phyloP scores from a whole-genome alignment of 2,329 filamentous ascomycete species.

The Daldinia eschscholtzii region DNA sequence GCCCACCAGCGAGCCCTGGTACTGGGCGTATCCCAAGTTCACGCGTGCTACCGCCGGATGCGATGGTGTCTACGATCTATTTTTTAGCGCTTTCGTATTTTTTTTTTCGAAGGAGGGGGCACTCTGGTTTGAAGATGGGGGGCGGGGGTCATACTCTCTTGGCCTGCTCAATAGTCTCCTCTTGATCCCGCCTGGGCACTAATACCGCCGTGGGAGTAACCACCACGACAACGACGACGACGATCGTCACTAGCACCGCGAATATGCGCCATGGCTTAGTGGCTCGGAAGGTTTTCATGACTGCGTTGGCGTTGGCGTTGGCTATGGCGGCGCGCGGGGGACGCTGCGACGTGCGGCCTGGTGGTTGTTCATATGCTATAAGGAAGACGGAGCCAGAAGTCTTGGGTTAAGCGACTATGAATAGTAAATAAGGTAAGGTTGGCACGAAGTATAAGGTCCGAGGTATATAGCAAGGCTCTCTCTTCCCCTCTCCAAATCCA shows the following conservation, averaged over 20 bases:
- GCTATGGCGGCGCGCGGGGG: conserved; percentile 14
- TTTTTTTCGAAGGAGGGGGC: neutral
- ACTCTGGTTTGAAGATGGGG: neutral
- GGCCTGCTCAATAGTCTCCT: conserved; percentile 26
- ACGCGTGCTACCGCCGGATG: conserved; percentile 45
- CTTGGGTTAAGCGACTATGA: neutral
- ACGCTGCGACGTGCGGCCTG: neutral
- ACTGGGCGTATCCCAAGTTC: conserved; percentile 61
- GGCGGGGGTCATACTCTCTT: conserved; percentile 16
- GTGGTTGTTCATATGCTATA: neutral
- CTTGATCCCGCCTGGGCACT: conserved; percentile 32
- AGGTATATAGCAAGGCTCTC: neutral
- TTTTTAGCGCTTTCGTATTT: conserved; percentile 7
- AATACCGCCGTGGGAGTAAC: conserved; percentile 32
- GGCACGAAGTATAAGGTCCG: too few species aligned
- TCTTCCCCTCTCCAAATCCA: neutral
- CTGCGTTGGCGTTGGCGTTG: too few species aligned
- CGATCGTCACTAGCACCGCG: conserved; percentile 18
- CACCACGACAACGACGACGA: conserved; percentile 27
- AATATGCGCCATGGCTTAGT: conserved; percentile 39
- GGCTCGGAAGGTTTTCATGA: neutral
- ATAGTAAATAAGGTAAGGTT: too few species aligned
- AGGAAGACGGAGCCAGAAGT: neutral
- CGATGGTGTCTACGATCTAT: conserved; percentile 30
- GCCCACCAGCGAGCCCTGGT: conserved; percentile 56